Evolutionary conservation across 1,139 yeast genomes (phyloP).

Genomic region (Hyphopichia fennica): DNA sequence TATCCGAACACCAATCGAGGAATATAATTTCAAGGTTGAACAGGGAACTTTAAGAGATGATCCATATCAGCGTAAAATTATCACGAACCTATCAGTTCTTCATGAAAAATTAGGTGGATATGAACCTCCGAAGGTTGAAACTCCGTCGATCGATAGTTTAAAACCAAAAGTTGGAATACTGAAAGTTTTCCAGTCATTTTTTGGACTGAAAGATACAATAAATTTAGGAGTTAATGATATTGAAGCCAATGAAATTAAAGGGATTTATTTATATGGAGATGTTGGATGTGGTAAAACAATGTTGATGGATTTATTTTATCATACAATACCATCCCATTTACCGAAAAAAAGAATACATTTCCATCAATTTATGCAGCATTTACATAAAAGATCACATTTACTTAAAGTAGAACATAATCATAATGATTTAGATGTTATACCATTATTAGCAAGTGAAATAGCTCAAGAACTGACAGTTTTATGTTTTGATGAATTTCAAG

Average conservation of each 20-base stretch:
- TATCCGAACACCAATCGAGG: conserved; percentile 49
- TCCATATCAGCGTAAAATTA: conserved; percentile 64
- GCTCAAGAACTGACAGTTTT: conserved; percentile 73
- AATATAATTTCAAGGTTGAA: conserved; percentile 58
- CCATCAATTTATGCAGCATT: conserved; percentile 94
- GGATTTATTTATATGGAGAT: conserved; percentile 92
- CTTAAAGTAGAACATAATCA: conserved; percentile 58
- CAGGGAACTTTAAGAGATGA: conserved; percentile 59
- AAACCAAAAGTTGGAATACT: conserved; percentile 49
- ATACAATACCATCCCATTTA: conserved; percentile 74
- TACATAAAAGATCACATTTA: conserved; percentile 84
- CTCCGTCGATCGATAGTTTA: conserved; percentile 49
- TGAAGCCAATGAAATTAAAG: conserved; percentile 51
- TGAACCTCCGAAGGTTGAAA: conserved; percentile 52
- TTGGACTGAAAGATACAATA: conserved; percentile 13
- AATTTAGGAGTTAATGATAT: conserved; percentile 10
- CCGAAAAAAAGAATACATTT: conserved; percentile 84
- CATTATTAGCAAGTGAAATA: conserved; percentile 79
- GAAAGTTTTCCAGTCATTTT: conserved; percentile 36
- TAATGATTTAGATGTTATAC: conserved; percentile 77
- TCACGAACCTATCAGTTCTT: conserved; percentile 52
- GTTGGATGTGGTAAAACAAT: conserved; percentile 98
- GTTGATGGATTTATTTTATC: conserved; percentile 93
- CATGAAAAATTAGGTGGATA: conserved; percentile 50
- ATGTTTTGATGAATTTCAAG: conserved; percentile 96